Evolutionary conservation across 23 red algal species (phyloP), one percentile per base, ranked within the genome.

Genomic region (Gracilaria caudata): DNA sequence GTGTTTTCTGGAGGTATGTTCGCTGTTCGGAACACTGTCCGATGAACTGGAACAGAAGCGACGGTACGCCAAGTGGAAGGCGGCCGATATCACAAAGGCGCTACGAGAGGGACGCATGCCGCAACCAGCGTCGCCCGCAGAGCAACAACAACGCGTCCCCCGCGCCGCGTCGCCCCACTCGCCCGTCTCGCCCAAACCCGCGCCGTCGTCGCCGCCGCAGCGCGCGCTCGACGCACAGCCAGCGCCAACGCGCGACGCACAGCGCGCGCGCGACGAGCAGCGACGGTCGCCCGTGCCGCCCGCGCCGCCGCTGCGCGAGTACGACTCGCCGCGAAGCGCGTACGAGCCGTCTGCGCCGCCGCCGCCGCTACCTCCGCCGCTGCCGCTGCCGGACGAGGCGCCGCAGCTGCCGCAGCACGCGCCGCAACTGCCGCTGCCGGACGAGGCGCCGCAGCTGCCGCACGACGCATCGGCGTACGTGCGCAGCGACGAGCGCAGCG

Each of bases 1-100:
- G 57, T 92, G 94, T 56, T 96, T 88, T 21, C 68, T 96, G 19
- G 87, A 96, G 66, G 94, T 96, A 19, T 96, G 88, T 30, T 39
- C 68, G 17, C 68, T 82, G 24, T 96, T 96, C 51, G 82, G 61
- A 0, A 29, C 35, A 21, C 75, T 92, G 13, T 49, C 79, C 2
- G 58, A 43, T 28, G 86, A 84, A 9, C 88, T 96, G 29, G 80
- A 43, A 24, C 70, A 92, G 24, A 61, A 68, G 58, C 83, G 68
- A 8, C 57, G 65, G 39, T 92, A 92, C 81, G 88, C 88, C 21
- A 75, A 79, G 33, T 86, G 72, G 66, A 86, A 92, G 46, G 94
- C 89, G 13, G 87, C 87, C 21, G 56, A 81, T 56, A 96, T 96
- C 28, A 76, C 51, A 16, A 77, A 77, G 17, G 88, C 81, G 23